Evolutionary conservation across 2,329 filamentous ascomycete genomes (phyloP).

Genomic region (Ascocoryne sarcoides): DNA sequence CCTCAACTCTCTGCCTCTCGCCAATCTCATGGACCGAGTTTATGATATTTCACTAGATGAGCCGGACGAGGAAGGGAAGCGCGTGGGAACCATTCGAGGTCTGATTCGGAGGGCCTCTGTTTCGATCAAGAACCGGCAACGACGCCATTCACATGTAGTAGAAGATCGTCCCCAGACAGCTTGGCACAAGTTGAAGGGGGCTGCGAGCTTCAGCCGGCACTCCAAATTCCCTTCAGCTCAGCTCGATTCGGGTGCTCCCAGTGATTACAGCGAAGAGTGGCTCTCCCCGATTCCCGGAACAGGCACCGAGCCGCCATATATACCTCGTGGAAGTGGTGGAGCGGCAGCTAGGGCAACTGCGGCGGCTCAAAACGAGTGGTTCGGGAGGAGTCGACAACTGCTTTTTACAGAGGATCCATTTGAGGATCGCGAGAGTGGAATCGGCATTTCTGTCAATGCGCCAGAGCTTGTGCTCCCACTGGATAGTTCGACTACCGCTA

Average conservation of each 20-base stretch:
- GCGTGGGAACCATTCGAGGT: slow-evolving; percentile 18
- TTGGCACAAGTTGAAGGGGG: slow-evolving; percentile 26
- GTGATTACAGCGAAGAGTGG: slow-evolving; percentile 17
- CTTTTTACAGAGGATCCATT: slow-evolving; percentile 29
- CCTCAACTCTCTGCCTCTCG: slow-evolving; percentile 16
- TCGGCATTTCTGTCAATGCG: slow-evolving; percentile 45
- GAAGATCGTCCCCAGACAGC: slow-evolving; percentile 19
- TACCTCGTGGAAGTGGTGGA: slow-evolving; percentile 50
- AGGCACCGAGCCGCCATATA: slow-evolving; percentile 48
- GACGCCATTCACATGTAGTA: slow-evolving; percentile 22
- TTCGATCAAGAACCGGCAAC: slow-evolving; percentile 24
- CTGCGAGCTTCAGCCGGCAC: slow-evolving; percentile 26
- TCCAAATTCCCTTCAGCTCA: slow-evolving; percentile 15
- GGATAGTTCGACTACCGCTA: slow-evolving; percentile 19
- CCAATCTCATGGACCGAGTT: slow-evolving; percentile 2
- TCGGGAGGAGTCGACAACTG: slow-evolving; percentile 33
- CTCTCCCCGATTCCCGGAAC: slow-evolving; percentile 25
- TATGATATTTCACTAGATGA: slow-evolving; percentile 8
- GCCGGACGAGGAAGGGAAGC: slow-evolving; percentile 13
- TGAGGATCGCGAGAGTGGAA: slow-evolving; percentile 55
- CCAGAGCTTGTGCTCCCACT: background rate
- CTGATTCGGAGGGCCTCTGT: slow-evolving; percentile 25
- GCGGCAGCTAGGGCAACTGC: slow-evolving; percentile 51
- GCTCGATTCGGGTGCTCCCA: slow-evolving; percentile 11
- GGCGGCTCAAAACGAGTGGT: slow-evolving; percentile 48